Conservation (phyloP, 2,329 filamentous ascomycete species). For the Neoascochyta sp. region DNA sequence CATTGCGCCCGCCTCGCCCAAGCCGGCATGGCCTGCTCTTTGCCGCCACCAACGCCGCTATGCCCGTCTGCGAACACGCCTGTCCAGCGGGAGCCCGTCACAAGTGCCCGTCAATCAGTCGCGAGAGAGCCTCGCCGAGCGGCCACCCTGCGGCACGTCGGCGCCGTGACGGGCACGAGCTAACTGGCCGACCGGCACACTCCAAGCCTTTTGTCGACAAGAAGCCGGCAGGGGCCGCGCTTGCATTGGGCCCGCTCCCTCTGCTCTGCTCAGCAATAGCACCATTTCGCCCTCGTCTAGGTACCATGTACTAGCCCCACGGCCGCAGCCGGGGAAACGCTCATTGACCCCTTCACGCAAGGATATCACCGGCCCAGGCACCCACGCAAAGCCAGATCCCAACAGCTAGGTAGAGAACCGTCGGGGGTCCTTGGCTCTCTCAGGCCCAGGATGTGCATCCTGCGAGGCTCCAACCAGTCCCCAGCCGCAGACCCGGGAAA, state of each 20-base stretch:
- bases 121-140: too few relatives aligned
- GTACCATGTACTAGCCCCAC: too few relatives aligned
- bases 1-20: conserved; percentile 21
- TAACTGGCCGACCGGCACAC: conserved; percentile 7
- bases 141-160: conserved; percentile 13
- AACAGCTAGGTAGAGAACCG: conserved; percentile 36
- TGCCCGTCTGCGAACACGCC: conserved; percentile 17
- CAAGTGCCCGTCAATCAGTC: too few relatives aligned
- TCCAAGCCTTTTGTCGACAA: conserved; percentile 1
- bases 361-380: conserved; percentile 25
- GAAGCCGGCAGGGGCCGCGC: conserved; percentile 7
- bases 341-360: conserved; percentile 19
- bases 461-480: conserved; percentile 38
- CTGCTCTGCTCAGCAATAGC: conserved; percentile 2
- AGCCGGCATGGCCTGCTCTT: conserved; percentile 19
- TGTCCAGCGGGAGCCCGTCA: too few relatives aligned
- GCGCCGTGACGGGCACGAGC: conserved; percentile 7
- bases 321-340: conserved; percentile 16
- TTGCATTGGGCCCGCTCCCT: conserved; percentile 3
- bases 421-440: conserved; percentile 35
- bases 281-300: too few relatives aligned
- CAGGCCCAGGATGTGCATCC: conserved; percentile 33
- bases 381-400: conserved; percentile 23
- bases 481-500: conserved; percentile 38
- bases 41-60: conserved; percentile 32